Evolutionary conservation across 2,329 filamentous ascomycete genomes (phyloP).

Genomic region (Boeremia lycopersici): DNA sequence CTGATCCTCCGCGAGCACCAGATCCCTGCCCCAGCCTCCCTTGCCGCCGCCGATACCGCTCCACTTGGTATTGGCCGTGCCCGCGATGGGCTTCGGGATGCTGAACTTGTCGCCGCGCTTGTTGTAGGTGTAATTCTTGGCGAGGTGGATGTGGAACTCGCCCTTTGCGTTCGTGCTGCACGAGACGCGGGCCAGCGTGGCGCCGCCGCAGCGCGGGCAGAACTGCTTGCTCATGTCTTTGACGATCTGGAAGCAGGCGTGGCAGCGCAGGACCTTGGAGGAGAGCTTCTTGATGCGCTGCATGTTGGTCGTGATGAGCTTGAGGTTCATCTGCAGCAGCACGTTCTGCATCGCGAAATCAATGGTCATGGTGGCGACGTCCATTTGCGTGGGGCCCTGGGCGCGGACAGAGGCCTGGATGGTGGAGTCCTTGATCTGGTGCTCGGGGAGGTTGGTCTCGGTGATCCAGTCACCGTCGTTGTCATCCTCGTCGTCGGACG

Average conservation of each 20-base stretch:
- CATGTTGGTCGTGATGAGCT: constrained; percentile 79
- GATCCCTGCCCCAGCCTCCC: constrained; percentile 80
- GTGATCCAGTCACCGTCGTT: constrained; percentile 85
- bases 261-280: constrained; percentile 89
- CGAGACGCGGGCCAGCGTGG: constrained; percentile 81
- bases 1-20: constrained; percentile 93
- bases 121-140: constrained; percentile 96
- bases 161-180: constrained; percentile 84
- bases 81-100: constrained; percentile 86
- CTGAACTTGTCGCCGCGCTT: constrained; percentile 90
- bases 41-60: constrained; percentile 74
- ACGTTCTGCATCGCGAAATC: constrained; percentile 99
- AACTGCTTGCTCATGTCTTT: constrained; percentile 89
- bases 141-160: constrained; percentile 83
- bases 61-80: constrained; percentile 77
- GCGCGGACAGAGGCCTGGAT: constrained; percentile 50
- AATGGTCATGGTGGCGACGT: constrained; percentile 89
- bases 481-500: constrained; percentile 44
- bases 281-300: constrained; percentile 83
- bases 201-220: constrained; percentile 87
- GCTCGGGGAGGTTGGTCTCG: constrained; percentile 85
- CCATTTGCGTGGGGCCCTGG: constrained; percentile 65
- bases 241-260: constrained; percentile 76
- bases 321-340: constrained; percentile 90
- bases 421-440: constrained; percentile 70